A percentile compares a stretch with the other conserved stretches of the same genome.
Evolutionary conservation across 345 rosid genomes (phyloP).

Genomic region (Excoecaria cochinchinensis): DNA sequence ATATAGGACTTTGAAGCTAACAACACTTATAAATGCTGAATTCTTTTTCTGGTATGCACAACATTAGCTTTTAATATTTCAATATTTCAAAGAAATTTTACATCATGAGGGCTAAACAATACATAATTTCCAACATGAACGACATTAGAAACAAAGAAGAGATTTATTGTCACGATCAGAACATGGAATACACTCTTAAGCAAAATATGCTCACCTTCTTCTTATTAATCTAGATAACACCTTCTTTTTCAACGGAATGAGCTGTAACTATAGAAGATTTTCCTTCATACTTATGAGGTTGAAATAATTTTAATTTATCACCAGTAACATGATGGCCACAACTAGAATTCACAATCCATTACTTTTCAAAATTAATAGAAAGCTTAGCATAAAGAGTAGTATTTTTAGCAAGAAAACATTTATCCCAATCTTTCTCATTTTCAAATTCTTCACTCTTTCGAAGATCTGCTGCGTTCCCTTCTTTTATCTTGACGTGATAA

Average conservation of each 20-base stretch:
- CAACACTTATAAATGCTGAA: conserved; percentile 16
- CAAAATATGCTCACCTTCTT: conserved; percentile 1
- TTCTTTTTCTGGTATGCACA: conserved; percentile 18
- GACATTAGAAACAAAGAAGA: conserved; percentile 1
- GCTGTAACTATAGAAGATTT: no score
- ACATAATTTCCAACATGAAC: conserved; percentile 12
- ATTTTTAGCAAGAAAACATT: background rate
- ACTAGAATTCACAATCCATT: conserved; percentile 20
- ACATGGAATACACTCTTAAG: conserved; percentile 24
- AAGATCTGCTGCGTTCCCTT: background rate
- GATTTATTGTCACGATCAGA: conserved; percentile 8
- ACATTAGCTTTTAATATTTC: conserved; percentile 12
- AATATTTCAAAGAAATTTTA: conserved; percentile 22
- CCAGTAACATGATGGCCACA: no score
- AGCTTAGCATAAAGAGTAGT: background rate
- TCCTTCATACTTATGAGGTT: no score
- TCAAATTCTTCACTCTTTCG: background rate
- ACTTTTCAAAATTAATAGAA: background rate
- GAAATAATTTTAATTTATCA: no score
- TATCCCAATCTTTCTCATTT: background rate
- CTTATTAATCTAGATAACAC: no score
- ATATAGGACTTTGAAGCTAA: no score
- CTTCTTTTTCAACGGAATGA: conserved; percentile 20
- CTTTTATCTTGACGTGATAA: conserved; percentile 14
- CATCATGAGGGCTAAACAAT: conserved; percentile 16